These are phyloP conservation scores for Paraphoma chrysanthemicola DNA, from an alignment of 2,329 filamentous ascomycete genomes.

Conservation along the genomic window DNA sequence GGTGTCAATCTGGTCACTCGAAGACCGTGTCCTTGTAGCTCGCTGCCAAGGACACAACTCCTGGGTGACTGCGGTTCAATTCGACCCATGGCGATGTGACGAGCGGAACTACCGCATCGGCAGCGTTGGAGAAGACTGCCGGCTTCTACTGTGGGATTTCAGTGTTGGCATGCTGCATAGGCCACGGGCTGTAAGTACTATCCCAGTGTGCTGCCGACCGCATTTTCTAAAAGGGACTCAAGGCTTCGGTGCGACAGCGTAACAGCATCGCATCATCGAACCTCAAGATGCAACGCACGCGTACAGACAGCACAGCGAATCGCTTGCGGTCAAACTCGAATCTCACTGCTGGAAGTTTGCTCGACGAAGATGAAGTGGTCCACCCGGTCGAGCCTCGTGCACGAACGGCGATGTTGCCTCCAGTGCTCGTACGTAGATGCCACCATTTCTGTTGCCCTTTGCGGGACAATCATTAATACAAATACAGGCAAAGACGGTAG, in stretches of 20 bases:
- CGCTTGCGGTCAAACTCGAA: constrained; percentile 76
- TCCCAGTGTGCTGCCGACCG: not conserved
- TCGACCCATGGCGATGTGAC: constrained; percentile 97
- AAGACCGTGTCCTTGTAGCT: constrained; percentile 83
- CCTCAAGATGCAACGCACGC: constrained; percentile 52
- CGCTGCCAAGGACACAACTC: constrained; percentile 94
- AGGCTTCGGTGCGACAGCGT: constrained; percentile 64
- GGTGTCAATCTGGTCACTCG: constrained; percentile 92
- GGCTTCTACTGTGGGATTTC: constrained; percentile 95
- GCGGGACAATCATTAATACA: not conserved
- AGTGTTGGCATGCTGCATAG: constrained; percentile 94
- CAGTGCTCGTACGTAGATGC: constrained; percentile 74
- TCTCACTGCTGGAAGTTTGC: constrained; percentile 60
- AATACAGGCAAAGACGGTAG: constrained; percentile 76
- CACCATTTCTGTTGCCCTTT: not conserved
- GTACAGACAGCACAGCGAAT: constrained; percentile 68
- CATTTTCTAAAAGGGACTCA: not conserved
- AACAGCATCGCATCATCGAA: constrained; percentile 59
- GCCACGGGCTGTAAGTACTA: constrained; percentile 75
- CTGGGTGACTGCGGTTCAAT: constrained; percentile 92
- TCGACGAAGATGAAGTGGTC: constrained; percentile 69
- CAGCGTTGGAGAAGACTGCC: constrained; percentile 92
- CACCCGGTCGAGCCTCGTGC: constrained; percentile 87
- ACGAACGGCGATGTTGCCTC: constrained; percentile 83
- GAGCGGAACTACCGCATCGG: constrained; percentile 95